Percentiles rank a stretch among this genome's conserved stretches.
phyloP scores from a whole-genome alignment of 1,139 yeast genomes.

The Taphrina pruni region DNA sequence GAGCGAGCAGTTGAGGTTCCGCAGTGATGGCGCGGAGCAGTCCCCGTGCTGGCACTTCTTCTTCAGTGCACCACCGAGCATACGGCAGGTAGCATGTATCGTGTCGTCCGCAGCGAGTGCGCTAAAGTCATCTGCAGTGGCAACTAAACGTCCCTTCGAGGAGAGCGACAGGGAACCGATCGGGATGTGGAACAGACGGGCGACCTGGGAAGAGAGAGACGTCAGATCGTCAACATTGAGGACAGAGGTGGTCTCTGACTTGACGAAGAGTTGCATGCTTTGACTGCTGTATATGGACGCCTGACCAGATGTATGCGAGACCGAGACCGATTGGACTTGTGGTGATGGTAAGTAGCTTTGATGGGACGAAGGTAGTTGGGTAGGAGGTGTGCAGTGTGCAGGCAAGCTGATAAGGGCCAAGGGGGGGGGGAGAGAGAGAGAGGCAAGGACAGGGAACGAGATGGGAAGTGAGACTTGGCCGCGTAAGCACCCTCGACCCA shows the following conservation, averaged over 20 bases:
- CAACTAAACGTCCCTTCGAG: conserved; percentile 20
- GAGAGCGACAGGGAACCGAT: conserved; percentile 23
- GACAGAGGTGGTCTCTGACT: conserved; percentile 22
- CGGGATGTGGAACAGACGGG: conserved; percentile 22
- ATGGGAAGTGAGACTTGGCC: conserved; percentile 14
- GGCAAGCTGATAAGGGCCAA: conserved; percentile 4
- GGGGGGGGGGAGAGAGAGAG: background rate
- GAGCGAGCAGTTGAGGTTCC: conserved; percentile 86
- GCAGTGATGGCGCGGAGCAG: conserved; percentile 72
- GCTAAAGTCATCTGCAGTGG: conserved; percentile 4
- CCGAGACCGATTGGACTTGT: background rate
- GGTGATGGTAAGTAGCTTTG: background rate
- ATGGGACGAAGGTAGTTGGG: background rate
- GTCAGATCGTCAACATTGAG: conserved; percentile 16
- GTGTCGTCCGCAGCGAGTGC: conserved; percentile 17
- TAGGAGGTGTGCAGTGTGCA: background rate
- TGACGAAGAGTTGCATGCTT: conserved; percentile 34
- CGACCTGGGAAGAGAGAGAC: conserved; percentile 13
- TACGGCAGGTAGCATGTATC: conserved; percentile 20
- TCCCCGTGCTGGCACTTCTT: conserved; percentile 56
- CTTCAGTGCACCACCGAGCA: conserved; percentile 42
- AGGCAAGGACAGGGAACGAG: background rate
- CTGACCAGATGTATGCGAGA: too few species aligned
- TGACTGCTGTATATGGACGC: too few species aligned
- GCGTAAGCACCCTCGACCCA: conserved; percentile 17